These are phyloP conservation scores for Trypanosoma cruzi DNA, from an alignment of 208 protist species.

Conservation along the genomic window DNA sequence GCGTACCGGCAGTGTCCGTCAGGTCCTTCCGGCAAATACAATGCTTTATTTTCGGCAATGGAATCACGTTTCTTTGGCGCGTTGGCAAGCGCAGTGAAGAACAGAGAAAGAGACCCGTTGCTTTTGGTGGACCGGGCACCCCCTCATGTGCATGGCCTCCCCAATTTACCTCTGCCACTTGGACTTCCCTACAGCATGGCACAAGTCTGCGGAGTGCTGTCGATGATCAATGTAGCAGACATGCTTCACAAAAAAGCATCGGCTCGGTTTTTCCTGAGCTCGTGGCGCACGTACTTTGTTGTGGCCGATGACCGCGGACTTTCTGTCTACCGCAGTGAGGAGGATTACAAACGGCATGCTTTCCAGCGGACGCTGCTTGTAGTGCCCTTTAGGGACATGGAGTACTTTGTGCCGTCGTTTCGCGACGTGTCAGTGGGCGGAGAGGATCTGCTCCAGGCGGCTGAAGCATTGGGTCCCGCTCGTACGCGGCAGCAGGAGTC, in stretches of 20 bases:
- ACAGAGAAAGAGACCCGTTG: not conserved
- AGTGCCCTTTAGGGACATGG: constrained; percentile 40
- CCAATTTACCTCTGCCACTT: constrained; percentile 25
- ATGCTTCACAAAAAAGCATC: constrained; percentile 14
- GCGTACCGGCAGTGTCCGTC: constrained; percentile 2
- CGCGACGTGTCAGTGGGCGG: not conserved
- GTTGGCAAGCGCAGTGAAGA: not conserved
- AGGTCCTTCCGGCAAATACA: not conserved
- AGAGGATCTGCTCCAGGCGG: not conserved
- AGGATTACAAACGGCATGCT: constrained; percentile 43
- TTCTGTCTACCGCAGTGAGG: constrained; percentile 30
- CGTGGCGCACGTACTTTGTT: constrained; percentile 42
- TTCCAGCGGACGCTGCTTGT: constrained; percentile 37
- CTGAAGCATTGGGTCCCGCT: not conserved
- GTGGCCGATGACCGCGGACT: constrained; percentile 50
- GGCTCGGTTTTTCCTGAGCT: constrained; percentile 1
- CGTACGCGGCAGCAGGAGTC: not conserved
- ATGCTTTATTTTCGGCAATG: constrained; percentile 7
- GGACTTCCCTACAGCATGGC: constrained; percentile 4
- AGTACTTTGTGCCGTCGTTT: constrained; percentile 51
- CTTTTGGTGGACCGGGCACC: constrained; percentile 21
- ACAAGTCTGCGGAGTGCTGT: constrained; percentile 17
- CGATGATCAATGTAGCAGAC: constrained; percentile 18
- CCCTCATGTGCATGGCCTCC: constrained; percentile 27
- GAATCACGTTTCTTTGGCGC: constrained; percentile 25